Conservation (phyloP, 2,329 filamentous ascomycete species). For the Fusarium secorum region DNA sequence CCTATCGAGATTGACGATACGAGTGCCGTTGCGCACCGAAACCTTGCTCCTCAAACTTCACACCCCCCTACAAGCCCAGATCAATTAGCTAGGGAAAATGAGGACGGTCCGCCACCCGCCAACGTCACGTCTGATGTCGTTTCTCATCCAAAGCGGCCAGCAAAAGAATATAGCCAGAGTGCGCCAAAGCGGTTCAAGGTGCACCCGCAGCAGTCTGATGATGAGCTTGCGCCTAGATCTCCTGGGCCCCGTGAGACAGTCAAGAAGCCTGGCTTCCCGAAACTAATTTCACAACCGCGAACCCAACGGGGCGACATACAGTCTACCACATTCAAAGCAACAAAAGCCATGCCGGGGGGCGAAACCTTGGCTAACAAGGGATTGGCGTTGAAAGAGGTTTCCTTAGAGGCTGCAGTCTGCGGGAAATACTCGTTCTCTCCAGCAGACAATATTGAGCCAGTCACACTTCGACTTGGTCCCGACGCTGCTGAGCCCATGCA, state of each 20-base stretch:
- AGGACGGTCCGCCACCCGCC: conserved; percentile 28
- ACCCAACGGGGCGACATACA: conserved; percentile 42
- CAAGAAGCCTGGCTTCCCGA: conserved; percentile 27
- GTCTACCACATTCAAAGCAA: conserved; percentile 29
- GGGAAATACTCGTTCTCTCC: conserved; percentile 17
- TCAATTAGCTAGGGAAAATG: conserved; percentile 13
- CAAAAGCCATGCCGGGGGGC: not conserved
- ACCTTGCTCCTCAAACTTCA: conserved; percentile 19
- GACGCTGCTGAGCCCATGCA: not conserved
- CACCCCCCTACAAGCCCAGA: conserved; percentile 37
- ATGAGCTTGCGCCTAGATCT: conserved; percentile 40
- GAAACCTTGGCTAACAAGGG: not conserved
- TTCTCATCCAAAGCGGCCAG: conserved; percentile 2
- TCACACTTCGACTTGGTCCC: conserved; percentile 11
- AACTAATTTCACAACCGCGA: conserved; percentile 1
- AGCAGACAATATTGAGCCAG: not conserved
- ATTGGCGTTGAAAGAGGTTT: not conserved
- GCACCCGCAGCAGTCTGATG: conserved; percentile 35
- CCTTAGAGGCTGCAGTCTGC: conserved; percentile 38
- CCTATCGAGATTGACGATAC: conserved; percentile 16
- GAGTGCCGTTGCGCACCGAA: conserved; percentile 16
- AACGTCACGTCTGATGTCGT: conserved; percentile 38
- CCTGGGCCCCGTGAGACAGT: not conserved
- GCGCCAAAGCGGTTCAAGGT: conserved; percentile 21
- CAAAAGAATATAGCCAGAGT: conserved; percentile 3